Evolutionary conservation across 106 monocot species (phyloP), one percentile per base, ranked within the genome.

Genomic region (Dioscorea zingiberensis): DNA sequence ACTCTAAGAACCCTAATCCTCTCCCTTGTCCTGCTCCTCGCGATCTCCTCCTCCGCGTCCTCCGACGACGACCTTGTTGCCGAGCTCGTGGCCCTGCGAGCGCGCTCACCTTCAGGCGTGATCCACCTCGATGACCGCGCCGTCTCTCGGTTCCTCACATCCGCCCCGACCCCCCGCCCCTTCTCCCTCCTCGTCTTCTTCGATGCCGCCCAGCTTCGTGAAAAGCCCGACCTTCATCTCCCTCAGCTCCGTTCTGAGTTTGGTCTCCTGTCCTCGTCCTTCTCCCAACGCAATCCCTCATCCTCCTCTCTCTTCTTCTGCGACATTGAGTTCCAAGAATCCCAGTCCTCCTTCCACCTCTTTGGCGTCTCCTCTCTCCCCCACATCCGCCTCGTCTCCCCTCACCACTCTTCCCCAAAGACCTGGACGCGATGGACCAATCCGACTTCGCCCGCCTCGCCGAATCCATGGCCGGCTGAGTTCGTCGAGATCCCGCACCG

Each of bases 131-230:
- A 75, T 69, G 88, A 92, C 71, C 59, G 76, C 69, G 44, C 73
- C 46, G 38, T 98, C 77, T 46, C 74, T 58, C 91, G 83, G 16
- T 89, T 88, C 81, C 79, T 98, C 55, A 74, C 80, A 59, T 78
- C 86, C 25, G 48, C 77, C 49, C 45, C 76, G 15, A 46, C 73
- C 27, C 84, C 86, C 7, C 92, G 88, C 56, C 84, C 84, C 3
- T 92, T 92, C 81, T 82, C 81, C 65, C 55, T 97, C 68, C 9
- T 98, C 67, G 55, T 98, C 66, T 92, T 98, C 92, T 92, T 98
- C 81, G 92, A 98, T 67, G 88, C 88, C 25, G 47, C 75, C 54
- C 76, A 85, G 25, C 86, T 97, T 73, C 91, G 77, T 56, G 69
- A 76, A 72, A 91, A 86, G 65, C 44, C 88, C 44, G 95, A 97